These are phyloP conservation scores for Candida railenensis DNA, from an alignment of 805 yeast species.

Conservation along the genomic window DNA sequence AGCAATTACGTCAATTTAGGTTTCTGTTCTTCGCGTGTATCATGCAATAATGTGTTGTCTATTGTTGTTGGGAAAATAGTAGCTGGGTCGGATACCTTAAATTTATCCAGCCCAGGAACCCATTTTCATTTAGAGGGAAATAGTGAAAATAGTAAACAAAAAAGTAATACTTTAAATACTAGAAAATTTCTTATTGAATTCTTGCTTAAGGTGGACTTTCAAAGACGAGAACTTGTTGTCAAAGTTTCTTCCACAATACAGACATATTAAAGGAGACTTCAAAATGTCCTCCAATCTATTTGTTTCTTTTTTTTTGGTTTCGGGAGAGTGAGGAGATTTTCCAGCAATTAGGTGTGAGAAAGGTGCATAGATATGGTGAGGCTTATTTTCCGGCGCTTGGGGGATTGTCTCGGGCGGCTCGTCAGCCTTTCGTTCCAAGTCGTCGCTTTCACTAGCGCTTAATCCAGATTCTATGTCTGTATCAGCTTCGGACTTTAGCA, in stretches of 20 bases:
- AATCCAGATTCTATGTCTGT: background rate
- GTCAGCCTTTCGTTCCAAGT: background rate
- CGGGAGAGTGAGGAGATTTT: background rate
- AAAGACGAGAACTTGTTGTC: conserved; percentile 23
- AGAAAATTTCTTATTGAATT: conserved; percentile 14
- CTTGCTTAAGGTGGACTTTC: conserved; percentile 27
- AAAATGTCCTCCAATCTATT: conserved; percentile 3
- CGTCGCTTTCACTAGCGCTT: background rate
- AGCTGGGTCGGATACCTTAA: too few relatives aligned
- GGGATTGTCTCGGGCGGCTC: background rate
- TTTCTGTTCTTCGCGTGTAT: too few relatives aligned
- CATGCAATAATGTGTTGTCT: too few relatives aligned
- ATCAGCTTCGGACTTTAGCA: background rate
- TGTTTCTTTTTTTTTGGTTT: background rate
- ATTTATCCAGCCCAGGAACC: too few relatives aligned
- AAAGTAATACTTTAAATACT: too few relatives aligned
- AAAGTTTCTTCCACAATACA: conserved; percentile 24
- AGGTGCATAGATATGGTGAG: background rate
- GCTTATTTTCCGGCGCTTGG: background rate
- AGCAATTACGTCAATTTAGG: background rate
- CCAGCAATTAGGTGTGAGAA: background rate
- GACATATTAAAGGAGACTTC: conserved; percentile 24
- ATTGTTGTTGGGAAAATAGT: background rate
- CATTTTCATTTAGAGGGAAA: too few relatives aligned
- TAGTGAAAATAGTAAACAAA: too few relatives aligned